Base-by-base conservation (phyloP, 2,329 filamentous ascomycete species). In the Aspergillus nomiae region DNA sequence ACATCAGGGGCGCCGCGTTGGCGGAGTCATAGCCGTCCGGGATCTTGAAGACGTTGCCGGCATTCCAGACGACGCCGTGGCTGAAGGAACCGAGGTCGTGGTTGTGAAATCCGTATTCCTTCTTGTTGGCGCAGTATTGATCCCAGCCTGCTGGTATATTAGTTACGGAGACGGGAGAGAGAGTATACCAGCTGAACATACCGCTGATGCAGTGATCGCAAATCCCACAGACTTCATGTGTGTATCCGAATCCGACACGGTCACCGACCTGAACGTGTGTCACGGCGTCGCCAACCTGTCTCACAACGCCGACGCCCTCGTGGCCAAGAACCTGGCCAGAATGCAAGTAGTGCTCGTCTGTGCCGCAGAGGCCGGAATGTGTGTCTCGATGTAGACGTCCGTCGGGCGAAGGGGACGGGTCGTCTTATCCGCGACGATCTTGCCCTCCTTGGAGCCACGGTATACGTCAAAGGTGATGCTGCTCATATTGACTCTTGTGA, bases 261-360 rank as follows among this genome's bases (percentile, higher is more conserved):
- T 76, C 74, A 36, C 75, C 76, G 56, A 80, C 78, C 73, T 84
- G 83, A 58, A 86, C 69, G 16, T 75, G 65, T 51, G 76, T 76
- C 63, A 81, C 82, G 11, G 70, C 71, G 7, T 82, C 78, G 2
- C 84, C 84, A 30, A 80, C 64, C 21, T 76, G 74, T 60, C 83
- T 77, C 50, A 86, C 79, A 10, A 83, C 69, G 53, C 84, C 85
- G 45, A 81, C 80, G 58, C 84, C 84, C 69, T 86, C 84, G 73
- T 86, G 84, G 45, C 84, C 84, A 41, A 86, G 78, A 1, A 64
- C 72, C 45, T 71, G 69, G 46, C 69, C 61, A 8, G 60, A 53
- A 30, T 63, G 56, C 54, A 58, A 58, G 57, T 61, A 72, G 56
- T 68, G 68, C 57, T 66, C 62, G 48, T 72, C 70, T 1, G 69